Evolutionary conservation across 2,329 filamentous ascomycete genomes (phyloP).

Genomic region (Aspergillus sp.): DNA sequence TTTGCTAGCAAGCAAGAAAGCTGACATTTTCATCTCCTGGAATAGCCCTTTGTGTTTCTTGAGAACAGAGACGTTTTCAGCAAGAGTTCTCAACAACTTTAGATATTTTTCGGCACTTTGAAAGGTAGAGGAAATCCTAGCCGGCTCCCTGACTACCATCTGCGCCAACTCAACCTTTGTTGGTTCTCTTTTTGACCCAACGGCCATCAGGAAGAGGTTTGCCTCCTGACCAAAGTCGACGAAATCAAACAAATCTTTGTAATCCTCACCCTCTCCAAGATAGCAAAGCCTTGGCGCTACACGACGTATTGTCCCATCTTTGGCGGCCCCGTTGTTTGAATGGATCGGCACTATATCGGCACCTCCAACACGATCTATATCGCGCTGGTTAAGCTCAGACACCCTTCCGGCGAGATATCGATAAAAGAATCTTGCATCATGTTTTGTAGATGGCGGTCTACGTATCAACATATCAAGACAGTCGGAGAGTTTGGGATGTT

Average conservation of each 20-base stretch:
- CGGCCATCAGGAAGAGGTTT: constrained; percentile 83
- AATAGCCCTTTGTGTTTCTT: constrained; percentile 79
- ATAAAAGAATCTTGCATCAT: constrained; percentile 71
- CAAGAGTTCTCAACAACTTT: constrained; percentile 74
- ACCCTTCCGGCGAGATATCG: constrained; percentile 79
- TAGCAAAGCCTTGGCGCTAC: constrained; percentile 75
- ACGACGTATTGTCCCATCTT: constrained; percentile 49
- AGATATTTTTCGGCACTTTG: constrained; percentile 84
- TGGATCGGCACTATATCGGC: constrained; percentile 71
- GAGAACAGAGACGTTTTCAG: constrained; percentile 67
- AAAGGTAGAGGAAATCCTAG: constrained; percentile 75
- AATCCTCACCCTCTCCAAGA: constrained; percentile 70
- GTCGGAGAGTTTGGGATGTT: constrained; percentile 73
- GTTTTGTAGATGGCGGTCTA: constrained; percentile 66
- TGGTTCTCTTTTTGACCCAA: constrained; percentile 88
- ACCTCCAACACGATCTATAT: constrained; percentile 61
- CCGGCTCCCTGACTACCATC: constrained; percentile 80
- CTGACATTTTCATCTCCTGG: constrained; percentile 69
- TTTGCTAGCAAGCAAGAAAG: constrained; percentile 80
- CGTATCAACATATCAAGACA: constrained; percentile 73
- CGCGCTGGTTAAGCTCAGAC: constrained; percentile 66
- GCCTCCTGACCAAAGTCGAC: constrained; percentile 88
- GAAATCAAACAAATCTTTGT: constrained; percentile 93
- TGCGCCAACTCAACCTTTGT: constrained; percentile 81
- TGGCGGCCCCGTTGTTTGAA: constrained; percentile 38